phyloP scores from a whole-genome alignment of 1,284 basidiomycete species.

The Omphalotus olearius region DNA sequence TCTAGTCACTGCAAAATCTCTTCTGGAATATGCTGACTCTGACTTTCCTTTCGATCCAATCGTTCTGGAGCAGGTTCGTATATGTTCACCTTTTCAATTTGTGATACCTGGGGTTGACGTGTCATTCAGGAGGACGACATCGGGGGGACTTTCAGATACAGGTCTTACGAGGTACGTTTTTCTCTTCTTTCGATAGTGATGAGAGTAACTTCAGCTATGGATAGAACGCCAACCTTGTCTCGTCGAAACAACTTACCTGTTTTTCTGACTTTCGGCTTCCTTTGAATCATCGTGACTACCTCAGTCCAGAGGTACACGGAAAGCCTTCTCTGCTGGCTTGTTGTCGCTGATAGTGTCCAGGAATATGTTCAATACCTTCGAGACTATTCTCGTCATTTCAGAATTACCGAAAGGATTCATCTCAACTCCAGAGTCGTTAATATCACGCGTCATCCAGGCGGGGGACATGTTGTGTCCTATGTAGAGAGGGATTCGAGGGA shows the following conservation, averaged over 20 bases:
- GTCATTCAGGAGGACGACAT: conserved; percentile 42
- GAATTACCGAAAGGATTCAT: conserved; percentile 37
- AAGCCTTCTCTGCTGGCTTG: conserved; percentile 6
- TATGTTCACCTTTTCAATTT: neutral
- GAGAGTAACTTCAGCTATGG: conserved; percentile 11
- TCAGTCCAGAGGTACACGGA: conserved; percentile 40
- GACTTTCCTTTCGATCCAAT: conserved; percentile 45
- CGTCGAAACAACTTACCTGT: conserved; percentile 58
- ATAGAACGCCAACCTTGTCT: conserved; percentile 54
- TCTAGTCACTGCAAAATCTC: conserved; percentile 55
- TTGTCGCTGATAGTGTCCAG: conserved; percentile 18
- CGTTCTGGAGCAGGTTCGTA: conserved; percentile 43
- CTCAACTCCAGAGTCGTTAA: conserved; percentile 41
- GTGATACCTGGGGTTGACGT: neutral
- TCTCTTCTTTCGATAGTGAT: neutral
- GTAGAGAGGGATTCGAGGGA: conserved; percentile 19
- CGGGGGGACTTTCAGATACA: conserved; percentile 56
- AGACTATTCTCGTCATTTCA: conserved; percentile 46
- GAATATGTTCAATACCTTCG: conserved; percentile 59
- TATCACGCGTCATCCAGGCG: conserved; percentile 27
- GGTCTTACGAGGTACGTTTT: conserved; percentile 33
- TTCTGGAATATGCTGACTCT: conserved; percentile 38
- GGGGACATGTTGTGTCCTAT: conserved; percentile 34
- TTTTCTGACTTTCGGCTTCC: conserved; percentile 63
- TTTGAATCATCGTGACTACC: conserved; percentile 50